Conservation (phyloP, 1,139 yeast genomes). For the Pneumocystis canis region DNA sequence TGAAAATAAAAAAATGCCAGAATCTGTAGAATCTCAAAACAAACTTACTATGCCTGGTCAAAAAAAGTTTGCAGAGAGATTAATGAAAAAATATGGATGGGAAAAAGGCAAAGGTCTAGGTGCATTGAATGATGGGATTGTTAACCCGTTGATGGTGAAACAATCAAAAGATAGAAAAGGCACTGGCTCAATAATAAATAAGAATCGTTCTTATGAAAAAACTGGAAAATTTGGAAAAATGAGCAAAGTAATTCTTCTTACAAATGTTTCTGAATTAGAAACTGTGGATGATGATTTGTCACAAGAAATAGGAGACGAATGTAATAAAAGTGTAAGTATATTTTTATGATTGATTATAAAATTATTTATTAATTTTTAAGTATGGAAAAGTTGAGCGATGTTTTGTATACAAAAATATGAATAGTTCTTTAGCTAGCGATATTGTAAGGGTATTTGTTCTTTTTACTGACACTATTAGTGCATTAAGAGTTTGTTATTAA, state of each 20-base stretch:
- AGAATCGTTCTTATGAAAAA: constrained; percentile 3
- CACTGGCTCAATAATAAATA: constrained; percentile 14
- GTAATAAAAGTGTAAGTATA: constrained; percentile 9
- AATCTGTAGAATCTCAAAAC: neutral
- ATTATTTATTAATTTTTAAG: constrained; percentile 6
- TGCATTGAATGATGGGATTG: constrained; percentile 11
- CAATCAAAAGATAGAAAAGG: constrained; percentile 14
- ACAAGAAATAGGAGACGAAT: constrained; percentile 15
- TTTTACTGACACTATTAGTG: constrained; percentile 14
- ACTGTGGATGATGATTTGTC: constrained; percentile 14
- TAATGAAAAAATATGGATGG: constrained; percentile 16
- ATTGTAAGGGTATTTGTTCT: constrained; percentile 12
- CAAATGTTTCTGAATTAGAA: constrained; percentile 8
- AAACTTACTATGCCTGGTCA: constrained; percentile 3
- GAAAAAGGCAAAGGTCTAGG: constrained; percentile 17
- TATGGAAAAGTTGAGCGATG: constrained; percentile 15
- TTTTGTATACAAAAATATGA: constrained; percentile 6
- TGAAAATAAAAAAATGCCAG: neutral
- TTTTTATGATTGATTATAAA: neutral
- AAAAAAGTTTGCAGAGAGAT: constrained; percentile 14
- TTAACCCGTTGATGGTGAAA: constrained; percentile 13
- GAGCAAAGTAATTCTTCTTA: constrained; percentile 12
- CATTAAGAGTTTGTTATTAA: constrained; percentile 8
- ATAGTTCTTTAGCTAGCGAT: constrained; percentile 5
- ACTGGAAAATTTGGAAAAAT: constrained; percentile 12